Evolutionary conservation across 495 filamentous ascomycete species (phyloP), one percentile per base, ranked within the genome.

Genomic region (Trichoderma virens): DNA sequence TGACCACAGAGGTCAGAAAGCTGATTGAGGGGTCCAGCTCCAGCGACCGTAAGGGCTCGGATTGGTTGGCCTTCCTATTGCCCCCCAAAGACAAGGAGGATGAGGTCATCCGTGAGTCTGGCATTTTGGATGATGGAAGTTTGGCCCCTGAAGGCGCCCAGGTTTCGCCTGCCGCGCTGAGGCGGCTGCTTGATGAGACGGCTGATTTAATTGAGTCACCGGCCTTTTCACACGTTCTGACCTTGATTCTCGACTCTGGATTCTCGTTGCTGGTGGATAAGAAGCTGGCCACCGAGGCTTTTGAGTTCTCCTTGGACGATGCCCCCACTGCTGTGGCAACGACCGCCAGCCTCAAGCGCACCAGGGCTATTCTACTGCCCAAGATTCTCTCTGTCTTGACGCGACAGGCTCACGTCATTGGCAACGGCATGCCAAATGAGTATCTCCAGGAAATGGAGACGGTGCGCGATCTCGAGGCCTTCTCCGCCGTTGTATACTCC

Each of bases 181-280:
- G 93, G 60, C 87, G 90, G 62, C 83, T 99, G n/a, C 80, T 98
- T 1, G 92, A 98, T 70, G 94, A 98, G 76, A 97, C 94, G 11
- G 88, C 94, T 25, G 94, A 98, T 74, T 81, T 98, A 20, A 89
- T 98, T 68, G 95, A 98, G 64, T 97, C 93, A 0, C 95, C 95
- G 0, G 82, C 88, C 23, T 97, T 97, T 74, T 83, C 86, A 7
- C 86, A 87, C 65, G 91, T 98, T 35, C 76, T 94, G 47, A 91
- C 89, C 8, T 85, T 89, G 65, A 84, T 97, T 64, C 88, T 98
- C 66, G 92, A 97, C 72, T 85, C 92, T 51, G 86, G 86, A 8
- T 98, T 96, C 79, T 88, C 88, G 5, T 83, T 86, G 2, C 80
- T 99, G 7, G 78, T 96, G 25, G 89, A 96, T 65, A 78, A 81